These are phyloP conservation scores for Breynia disticha DNA, from an alignment of 441 rosid genomes.

Conservation along the genomic window DNA sequence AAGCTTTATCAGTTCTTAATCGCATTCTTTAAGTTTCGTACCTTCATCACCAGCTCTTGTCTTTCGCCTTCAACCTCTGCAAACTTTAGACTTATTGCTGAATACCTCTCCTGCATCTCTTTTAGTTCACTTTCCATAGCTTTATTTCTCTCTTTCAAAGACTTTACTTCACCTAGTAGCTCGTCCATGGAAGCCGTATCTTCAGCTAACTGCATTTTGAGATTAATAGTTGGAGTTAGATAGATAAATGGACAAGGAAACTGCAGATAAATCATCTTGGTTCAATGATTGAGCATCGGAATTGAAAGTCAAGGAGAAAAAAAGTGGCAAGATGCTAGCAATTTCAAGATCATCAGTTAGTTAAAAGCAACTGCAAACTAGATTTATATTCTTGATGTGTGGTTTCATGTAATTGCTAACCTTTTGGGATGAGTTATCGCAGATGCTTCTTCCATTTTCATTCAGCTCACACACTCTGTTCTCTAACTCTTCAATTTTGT, in stretches of 20 bases:
- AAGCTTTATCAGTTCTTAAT: constrained; percentile 28
- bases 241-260: too few species aligned
- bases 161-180: constrained; percentile 27
- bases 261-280: too few species aligned
- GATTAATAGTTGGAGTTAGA: not conserved
- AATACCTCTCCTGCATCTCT: constrained; percentile 78
- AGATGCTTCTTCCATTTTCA: constrained; percentile 19
- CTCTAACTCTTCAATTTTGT: constrained; percentile 51
- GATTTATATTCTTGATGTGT: not conserved
- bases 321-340: too few species aligned
- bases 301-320: too few species aligned
- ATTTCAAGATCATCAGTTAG: too few species aligned
- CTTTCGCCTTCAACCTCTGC: constrained; percentile 98
- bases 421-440: constrained; percentile 21
- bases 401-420: constrained; percentile 17
- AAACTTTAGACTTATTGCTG: constrained; percentile 78
- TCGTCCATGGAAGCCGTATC: constrained; percentile 11
- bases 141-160: constrained; percentile 41
- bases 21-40: constrained; percentile 50
- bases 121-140: constrained; percentile 61
- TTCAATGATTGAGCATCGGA: too few species aligned
- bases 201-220: constrained; percentile 16
- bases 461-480: constrained; percentile 40
- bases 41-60: constrained; percentile 73
- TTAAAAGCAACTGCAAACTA: too few species aligned